Evolutionary conservation across 2,329 filamentous ascomycete genomes (phyloP), one percentile per base, ranked within the genome.

Genomic region (Colletotrichum acutatum): DNA sequence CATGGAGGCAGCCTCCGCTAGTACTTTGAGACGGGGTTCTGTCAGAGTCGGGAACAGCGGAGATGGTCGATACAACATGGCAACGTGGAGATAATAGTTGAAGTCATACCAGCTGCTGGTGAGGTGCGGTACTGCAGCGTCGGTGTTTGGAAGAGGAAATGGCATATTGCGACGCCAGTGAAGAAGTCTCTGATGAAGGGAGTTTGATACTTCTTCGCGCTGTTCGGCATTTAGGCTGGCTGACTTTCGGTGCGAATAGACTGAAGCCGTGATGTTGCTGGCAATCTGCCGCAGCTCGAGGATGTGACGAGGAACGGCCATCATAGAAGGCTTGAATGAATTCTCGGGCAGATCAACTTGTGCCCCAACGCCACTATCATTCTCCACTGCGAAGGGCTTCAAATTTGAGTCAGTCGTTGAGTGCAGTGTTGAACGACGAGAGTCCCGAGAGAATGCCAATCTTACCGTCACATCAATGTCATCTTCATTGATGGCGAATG

Each of bases 11-110:
- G 84, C 83, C 14, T 81, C 81, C 1, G 78, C 81, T 4, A 86
- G 78, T 0, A 81, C 78, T 56, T 82, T 82, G 49, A 86, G 79
- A 46, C 80, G 59, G 5, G 79, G 5, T 75, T 78, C 65, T 69
- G 84, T 81, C 28, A 84, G 76, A 0, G 78, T 79, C 2, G 84
- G 84, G 26, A 79, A 83, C 0, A 86, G 72, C 0, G 85, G 84
- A 0, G 84, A 85, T 0, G 85, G 85, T 3, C 85, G 78, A 74
- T 86, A 86, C 4, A 87, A 76, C 77, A 85, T 82, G 14, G 82
- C 82, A 1, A 86, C 75, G 61, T 87, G 85, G 0, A 81, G 84
- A 74, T 86, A 86, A 75, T 84, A 86, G 75, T 87, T 87, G 57
- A 86, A 82, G 66, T 86, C 85, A 74, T 84, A 86, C 85, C 85